Base-by-base conservation (phyloP, 257 asterid genomes). In the Solanum ahanhuiri region DNA sequence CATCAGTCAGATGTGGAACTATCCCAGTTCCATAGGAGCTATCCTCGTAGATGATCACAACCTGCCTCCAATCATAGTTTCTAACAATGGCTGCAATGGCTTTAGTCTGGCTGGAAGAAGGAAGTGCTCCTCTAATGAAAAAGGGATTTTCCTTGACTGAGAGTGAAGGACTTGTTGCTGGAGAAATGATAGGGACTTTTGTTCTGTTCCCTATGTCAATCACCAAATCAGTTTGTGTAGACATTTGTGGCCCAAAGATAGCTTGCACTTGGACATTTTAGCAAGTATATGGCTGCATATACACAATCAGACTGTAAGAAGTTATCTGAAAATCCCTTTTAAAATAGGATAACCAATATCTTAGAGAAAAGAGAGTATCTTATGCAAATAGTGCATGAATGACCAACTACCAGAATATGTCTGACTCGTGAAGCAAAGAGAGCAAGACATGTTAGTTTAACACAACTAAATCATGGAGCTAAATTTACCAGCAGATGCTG, bases 121-220 rank as follows among this genome's bases (percentile, higher is more conserved):
- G 85, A 63, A 86, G 87, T 8, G 93, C 90, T 54, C 89, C 79
- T 85, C 95, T 86, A 30, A 93, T 86, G 82, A 93, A 93, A 87
- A 41, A 93, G 0, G 86, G 89, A 41, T 90, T 88, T 70, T 92
- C 91, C 63, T 83, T 77, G 34, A 92, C 90, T 72, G 95, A 90
- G 17, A 93, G 87, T 23, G 91, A 83, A 23, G 93, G 93, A 82
- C 90, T 91, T 31, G 92, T 85, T 45, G 93, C 94, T 39, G 89
- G 89, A 41, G 95, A 93, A 31, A 93, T 86, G 64, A 93, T 60
- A 2, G 95, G 94, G 57, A 93, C 94, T 33, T 81, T 37, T 12
- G 73, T 90, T 87, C 83, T 91, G 71, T 85, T 85, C 34, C 94
- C 94, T 6, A 93, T 82, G 25, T 88, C 92, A 73, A 88, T 88